These are phyloP conservation scores for Priceomyces medius DNA, from an alignment of 805 yeast genomes.

Conservation along the genomic window DNA sequence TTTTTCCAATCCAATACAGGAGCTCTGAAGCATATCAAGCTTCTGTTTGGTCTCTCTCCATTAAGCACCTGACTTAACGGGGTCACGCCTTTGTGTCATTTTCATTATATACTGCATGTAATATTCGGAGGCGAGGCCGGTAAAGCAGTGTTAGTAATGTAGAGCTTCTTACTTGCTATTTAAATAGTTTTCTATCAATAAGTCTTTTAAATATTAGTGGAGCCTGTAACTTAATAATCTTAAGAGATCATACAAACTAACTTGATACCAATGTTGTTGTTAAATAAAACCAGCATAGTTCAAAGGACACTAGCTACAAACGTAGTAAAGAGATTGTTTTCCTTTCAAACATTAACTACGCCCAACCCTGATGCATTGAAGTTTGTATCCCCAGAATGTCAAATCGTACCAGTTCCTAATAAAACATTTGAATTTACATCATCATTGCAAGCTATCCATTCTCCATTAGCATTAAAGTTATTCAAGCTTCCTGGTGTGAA, in stretches of 20 bases:
- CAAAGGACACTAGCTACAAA: neutral
- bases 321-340: constrained; percentile 21
- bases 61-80: no score
- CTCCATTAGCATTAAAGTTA: constrained; percentile 62
- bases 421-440: constrained; percentile 55
- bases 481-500: constrained; percentile 65
- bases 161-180: constrained; percentile 1
- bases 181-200: no score
- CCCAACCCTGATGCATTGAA: constrained; percentile 78
- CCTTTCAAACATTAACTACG: constrained; percentile 53
- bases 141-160: neutral
- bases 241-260: neutral
- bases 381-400: constrained; percentile 50
- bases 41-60: no score
- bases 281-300: neutral
- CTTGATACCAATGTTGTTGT: no score
- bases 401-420: constrained; percentile 46
- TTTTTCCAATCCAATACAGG: no score
- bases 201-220: no score
- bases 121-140: constrained; percentile 4
- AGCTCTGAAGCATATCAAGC: no score
- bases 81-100: neutral
- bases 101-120: neutral
- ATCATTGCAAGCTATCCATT: constrained; percentile 53
- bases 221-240: no score